Evolutionary conservation across 176 grass and related monocot species (phyloP).

Genomic region (Ensete ventricosum): DNA sequence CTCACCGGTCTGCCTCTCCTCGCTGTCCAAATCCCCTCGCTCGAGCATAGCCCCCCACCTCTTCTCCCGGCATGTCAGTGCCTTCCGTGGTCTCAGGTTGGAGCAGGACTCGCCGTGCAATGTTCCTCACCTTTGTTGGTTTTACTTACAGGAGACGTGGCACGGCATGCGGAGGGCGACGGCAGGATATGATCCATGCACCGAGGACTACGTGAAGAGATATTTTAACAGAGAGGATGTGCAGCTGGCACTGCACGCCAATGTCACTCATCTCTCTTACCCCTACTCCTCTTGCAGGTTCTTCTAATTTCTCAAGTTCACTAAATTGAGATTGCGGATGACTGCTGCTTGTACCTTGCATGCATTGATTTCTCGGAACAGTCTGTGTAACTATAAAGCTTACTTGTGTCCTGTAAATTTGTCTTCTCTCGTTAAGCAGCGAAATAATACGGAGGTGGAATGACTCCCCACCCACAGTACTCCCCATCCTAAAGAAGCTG

Average conservation of each 20-base stretch:
- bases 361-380: neutral
- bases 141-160: slow-evolving; percentile 46
- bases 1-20: slow-evolving; percentile 47
- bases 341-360: neutral
- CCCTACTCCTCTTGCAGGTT: neutral
- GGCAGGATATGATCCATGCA: slow-evolving; percentile 14
- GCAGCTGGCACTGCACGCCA: slow-evolving; percentile 51
- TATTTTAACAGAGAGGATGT: neutral
- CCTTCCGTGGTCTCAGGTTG: neutral
- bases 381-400: neutral
- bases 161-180: slow-evolving; percentile 19
- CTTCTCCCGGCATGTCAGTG: slow-evolving; percentile 47
- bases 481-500: slow-evolving; percentile 74
- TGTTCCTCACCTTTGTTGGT: neutral
- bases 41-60: slow-evolving; percentile 37
- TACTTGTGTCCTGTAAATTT: neutral
- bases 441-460: slow-evolving; percentile 71
- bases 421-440: slow-evolving; percentile 28
- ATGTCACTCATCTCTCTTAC: slow-evolving; percentile 24
- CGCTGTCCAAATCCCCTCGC: neutral
- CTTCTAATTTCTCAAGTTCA: neutral
- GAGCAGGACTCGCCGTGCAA: neutral
- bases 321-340: neutral
- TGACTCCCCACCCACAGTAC: slow-evolving; percentile 68
- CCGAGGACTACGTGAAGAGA: too few relatives aligned